These are phyloP conservation scores for Penicillium sp. DNA, from an alignment of 2,329 filamentous ascomycete species.

Conservation along the genomic window DNA sequence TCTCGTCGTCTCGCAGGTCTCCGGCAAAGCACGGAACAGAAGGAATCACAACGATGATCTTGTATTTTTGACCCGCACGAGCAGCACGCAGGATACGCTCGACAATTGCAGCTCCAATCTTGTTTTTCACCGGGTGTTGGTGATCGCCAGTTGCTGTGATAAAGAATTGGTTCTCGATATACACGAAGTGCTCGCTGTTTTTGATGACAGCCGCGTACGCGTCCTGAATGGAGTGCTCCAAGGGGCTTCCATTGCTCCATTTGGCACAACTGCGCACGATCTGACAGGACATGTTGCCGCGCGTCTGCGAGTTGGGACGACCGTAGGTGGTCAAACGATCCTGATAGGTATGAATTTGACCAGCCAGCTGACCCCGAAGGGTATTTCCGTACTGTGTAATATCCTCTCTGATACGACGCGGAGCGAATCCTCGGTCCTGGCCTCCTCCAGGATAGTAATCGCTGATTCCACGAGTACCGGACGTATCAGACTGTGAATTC, in stretches of 20 bases:
- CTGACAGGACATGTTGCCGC: slow-evolving; percentile 44
- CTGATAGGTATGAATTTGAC: slow-evolving; percentile 51
- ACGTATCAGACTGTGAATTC: slow-evolving; percentile 33
- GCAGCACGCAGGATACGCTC: slow-evolving; percentile 82
- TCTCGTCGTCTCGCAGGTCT: slow-evolving; percentile 81
- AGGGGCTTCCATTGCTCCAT: slow-evolving; percentile 91
- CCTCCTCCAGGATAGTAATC: slow-evolving; percentile 43
- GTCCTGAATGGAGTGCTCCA: slow-evolving; percentile 81
- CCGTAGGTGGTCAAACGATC: slow-evolving; percentile 37
- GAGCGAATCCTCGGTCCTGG: slow-evolving; percentile 37
- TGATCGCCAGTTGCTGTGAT: slow-evolving; percentile 89
- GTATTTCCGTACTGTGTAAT: slow-evolving; percentile 42
- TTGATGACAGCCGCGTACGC: slow-evolving; percentile 84
- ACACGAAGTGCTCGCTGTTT: slow-evolving; percentile 88
- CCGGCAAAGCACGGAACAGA: slow-evolving; percentile 93
- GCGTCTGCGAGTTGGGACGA: slow-evolving; percentile 27
- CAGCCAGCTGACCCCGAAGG: slow-evolving; percentile 45
- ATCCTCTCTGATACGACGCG: slow-evolving; percentile 43
- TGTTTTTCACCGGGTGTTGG: slow-evolving; percentile 84
- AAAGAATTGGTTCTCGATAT: slow-evolving; percentile 99
- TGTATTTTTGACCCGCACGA: slow-evolving; percentile 84
- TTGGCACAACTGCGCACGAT: slow-evolving; percentile 80
- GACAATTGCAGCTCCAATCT: slow-evolving; percentile 88
- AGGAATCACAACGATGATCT: slow-evolving; percentile 87
- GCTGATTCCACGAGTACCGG: slow-evolving; percentile 37